phyloP scores from a whole-genome alignment of 2,329 filamentous ascomycete species.

The Aschersonia sp. region DNA sequence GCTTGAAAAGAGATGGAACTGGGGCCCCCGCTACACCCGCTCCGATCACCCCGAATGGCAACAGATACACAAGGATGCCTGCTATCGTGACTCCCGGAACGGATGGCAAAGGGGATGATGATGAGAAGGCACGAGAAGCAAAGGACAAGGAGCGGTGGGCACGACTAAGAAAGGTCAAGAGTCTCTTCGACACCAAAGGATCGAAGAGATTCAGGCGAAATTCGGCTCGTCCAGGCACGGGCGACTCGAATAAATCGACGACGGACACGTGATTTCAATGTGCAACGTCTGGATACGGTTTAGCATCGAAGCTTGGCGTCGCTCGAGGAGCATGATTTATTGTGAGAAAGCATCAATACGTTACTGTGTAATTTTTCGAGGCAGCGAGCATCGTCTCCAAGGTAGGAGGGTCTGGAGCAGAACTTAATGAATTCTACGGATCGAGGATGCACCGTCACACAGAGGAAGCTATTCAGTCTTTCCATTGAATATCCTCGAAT shows the following conservation, averaged over 20 bases:
- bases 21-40: conserved; percentile 5
- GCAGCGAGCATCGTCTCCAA: no score
- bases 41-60: conserved; percentile 5
- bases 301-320: conserved; percentile 1
- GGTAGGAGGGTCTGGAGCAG: no score
- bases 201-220: conserved; percentile 34
- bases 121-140: conserved; percentile 30
- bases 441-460: background rate
- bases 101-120: conserved; percentile 17
- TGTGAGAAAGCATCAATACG: no score
- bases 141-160: conserved; percentile 64
- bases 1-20: background rate
- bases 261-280: conserved; percentile 1
- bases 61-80: conserved; percentile 1
- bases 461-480: conserved; percentile 6
- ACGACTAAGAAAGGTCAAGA: conserved; percentile 56
- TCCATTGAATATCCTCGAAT: conserved; percentile 24
- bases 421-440: no score
- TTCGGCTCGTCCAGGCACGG: conserved; percentile 26
- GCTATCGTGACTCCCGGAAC: conserved; percentile 4
- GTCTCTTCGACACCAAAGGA: conserved; percentile 52
- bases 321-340: background rate
- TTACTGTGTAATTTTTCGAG: no score
- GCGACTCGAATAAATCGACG: conserved; percentile 11
- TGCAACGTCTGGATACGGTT: background rate